Percentiles rank a stretch among this genome's conserved stretches.
phyloP scores from a whole-genome alignment of 1,139 yeast species.

The Pneumocystis sp. region DNA sequence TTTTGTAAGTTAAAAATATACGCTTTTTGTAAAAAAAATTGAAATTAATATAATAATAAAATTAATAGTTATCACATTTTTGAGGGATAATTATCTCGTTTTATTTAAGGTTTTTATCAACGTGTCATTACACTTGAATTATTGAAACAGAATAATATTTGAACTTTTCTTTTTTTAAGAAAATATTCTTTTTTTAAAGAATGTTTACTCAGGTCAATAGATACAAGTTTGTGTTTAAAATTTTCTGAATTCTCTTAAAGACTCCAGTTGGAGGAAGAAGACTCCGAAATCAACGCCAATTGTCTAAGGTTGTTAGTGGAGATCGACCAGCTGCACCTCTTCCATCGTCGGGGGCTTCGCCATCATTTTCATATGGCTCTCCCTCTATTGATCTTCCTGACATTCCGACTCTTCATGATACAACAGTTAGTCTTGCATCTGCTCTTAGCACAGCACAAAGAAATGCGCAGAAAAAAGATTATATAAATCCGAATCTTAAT shows the following conservation, averaged over 20 bases:
- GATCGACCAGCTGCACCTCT: neutral
- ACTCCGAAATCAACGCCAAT: neutral
- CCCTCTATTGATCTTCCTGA: conserved; percentile 2
- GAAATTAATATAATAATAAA: neutral
- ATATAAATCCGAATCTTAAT: neutral
- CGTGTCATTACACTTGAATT: neutral
- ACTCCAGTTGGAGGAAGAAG: neutral
- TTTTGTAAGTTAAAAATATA: neutral
- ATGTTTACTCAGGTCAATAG: neutral
- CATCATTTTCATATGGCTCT: conserved; percentile 11
- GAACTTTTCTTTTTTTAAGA: neutral
- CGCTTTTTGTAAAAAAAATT: neutral
- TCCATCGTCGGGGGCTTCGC: neutral
- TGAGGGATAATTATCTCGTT: neutral
- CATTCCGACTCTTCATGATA: neutral
- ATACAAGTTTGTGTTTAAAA: neutral
- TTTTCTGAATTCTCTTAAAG: neutral
- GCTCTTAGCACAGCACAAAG: conserved; percentile 5
- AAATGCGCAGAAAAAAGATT: neutral
- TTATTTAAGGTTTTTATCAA: neutral
- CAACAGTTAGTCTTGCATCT: conserved; percentile 2
- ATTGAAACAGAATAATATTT: neutral
- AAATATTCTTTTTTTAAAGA: neutral
- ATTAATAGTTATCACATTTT: neutral
- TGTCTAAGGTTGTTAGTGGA: neutral